Evolutionary conservation across 169 alveolate genomes (phyloP).

Genomic region (Besnoitia besnoiti): DNA sequence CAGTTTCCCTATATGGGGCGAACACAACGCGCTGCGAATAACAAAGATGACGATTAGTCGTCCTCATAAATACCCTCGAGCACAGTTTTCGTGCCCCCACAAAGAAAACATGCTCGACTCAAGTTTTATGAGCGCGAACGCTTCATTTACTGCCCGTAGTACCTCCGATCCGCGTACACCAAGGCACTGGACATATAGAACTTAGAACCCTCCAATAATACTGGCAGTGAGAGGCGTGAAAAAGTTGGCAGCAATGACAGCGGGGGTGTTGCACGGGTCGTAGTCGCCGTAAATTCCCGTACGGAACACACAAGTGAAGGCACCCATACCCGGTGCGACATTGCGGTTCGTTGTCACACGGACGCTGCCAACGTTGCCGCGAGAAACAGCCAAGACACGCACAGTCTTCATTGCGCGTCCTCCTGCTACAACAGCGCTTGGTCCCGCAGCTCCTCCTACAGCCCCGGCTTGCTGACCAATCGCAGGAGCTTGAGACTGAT

Average conservation of each 20-base stretch:
- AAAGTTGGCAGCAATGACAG: slow-evolving; percentile 41
- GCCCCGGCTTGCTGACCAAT: background rate
- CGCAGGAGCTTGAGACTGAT: no score
- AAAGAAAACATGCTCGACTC: background rate
- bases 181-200: background rate
- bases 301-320: slow-evolving; percentile 53
- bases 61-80: background rate
- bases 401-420: slow-evolving; percentile 9
- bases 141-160: background rate
- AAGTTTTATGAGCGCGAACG: background rate
- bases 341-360: background rate
- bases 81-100: background rate
- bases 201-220: slow-evolving; percentile 17
- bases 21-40: no score
- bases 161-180: background rate
- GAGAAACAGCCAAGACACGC: slow-evolving; percentile 20
- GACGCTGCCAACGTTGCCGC: slow-evolving; percentile 13
- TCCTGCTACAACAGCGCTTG: background rate
- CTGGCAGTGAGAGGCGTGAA: slow-evolving; percentile 39
- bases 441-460: background rate
- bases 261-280: slow-evolving; percentile 65
- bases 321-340: background rate
- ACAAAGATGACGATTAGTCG: background rate
- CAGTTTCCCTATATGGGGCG: no score
- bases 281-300: slow-evolving; percentile 60